These are phyloP conservation scores for Manihot esculenta DNA, from an alignment of 441 rosid genomes.

Conservation along the genomic window DNA sequence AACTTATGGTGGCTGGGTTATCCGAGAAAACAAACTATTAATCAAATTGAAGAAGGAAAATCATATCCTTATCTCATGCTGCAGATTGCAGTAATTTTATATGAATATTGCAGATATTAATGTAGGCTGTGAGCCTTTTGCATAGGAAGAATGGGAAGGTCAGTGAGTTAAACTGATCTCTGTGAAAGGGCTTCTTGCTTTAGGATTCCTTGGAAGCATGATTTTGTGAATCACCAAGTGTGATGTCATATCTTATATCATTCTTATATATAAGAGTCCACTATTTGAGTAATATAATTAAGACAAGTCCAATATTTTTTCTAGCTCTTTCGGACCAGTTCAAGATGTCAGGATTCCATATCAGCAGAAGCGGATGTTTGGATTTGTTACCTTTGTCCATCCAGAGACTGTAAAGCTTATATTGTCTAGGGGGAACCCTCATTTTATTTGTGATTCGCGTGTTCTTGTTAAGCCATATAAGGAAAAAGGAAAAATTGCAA, in stretches of 20 bases:
- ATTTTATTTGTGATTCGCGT: conserved; percentile 89
- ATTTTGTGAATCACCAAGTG: background rate
- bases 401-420: conserved; percentile 86
- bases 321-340: conserved; percentile 81
- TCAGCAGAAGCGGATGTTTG: conserved; percentile 98
- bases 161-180: background rate
- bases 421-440: conserved; percentile 87
- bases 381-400: conserved; percentile 81
- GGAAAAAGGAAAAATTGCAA: conserved; percentile 88
- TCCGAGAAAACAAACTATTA: background rate
- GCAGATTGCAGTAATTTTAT: background rate
- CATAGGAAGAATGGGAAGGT: background rate
- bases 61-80: background rate
- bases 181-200: background rate
- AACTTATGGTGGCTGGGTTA: background rate
- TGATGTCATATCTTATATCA: background rate
- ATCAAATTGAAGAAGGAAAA: background rate
- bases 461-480: conserved; percentile 97
- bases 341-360: conserved; percentile 97
- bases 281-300: background rate
- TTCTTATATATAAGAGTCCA: conserved; percentile 1
- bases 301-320: background rate
- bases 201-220: conserved; percentile 5
- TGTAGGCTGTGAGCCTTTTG: background rate
- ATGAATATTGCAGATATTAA: background rate